phyloP scores from a whole-genome alignment of 2,329 filamentous ascomycete genomes.

The Penicillium concentricum region DNA sequence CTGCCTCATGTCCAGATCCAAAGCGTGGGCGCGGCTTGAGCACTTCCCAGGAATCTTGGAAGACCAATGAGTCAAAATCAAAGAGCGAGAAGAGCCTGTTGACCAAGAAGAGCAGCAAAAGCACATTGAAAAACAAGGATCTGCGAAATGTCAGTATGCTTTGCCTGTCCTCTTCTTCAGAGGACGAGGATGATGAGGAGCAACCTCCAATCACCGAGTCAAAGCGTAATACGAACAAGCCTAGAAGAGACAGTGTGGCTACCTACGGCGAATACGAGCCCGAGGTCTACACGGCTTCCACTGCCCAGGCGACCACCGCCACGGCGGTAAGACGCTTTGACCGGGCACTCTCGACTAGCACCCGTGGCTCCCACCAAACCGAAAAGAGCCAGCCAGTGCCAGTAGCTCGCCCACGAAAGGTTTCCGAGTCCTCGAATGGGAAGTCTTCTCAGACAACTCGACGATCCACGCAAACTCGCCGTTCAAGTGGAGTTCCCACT shows the following conservation, averaged over 20 bases:
- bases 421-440: slow-evolving; percentile 24
- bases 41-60: slow-evolving; percentile 21
- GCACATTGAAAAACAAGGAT: slow-evolving; percentile 39
- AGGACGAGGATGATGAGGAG: slow-evolving; percentile 42
- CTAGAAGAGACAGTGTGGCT: slow-evolving; percentile 39
- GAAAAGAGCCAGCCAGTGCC: slow-evolving; percentile 15
- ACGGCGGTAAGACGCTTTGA: slow-evolving; percentile 25
- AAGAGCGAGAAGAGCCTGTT: slow-evolving; percentile 23
- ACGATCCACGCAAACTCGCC: slow-evolving; percentile 27
- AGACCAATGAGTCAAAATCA: slow-evolving; percentile 12
- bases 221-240: slow-evolving; percentile 12
- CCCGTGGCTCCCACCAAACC: slow-evolving; percentile 23
- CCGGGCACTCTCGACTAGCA: slow-evolving; percentile 26
- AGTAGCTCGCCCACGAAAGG: slow-evolving; percentile 12
- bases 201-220: slow-evolving; percentile 19
- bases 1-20: slow-evolving; percentile 16
- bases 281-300: slow-evolving; percentile 45
- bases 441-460: slow-evolving; percentile 27
- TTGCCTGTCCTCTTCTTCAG: slow-evolving; percentile 51
- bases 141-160: slow-evolving; percentile 48
- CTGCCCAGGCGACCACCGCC: slow-evolving; percentile 34
- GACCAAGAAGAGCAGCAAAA: slow-evolving; percentile 41
- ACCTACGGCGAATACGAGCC: slow-evolving; percentile 42
- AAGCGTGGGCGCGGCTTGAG: slow-evolving; percentile 15
- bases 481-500: slow-evolving; percentile 33